Base-by-base conservation (phyloP, 768 basidiomycete species). In the Leccinum variicolor region DNA sequence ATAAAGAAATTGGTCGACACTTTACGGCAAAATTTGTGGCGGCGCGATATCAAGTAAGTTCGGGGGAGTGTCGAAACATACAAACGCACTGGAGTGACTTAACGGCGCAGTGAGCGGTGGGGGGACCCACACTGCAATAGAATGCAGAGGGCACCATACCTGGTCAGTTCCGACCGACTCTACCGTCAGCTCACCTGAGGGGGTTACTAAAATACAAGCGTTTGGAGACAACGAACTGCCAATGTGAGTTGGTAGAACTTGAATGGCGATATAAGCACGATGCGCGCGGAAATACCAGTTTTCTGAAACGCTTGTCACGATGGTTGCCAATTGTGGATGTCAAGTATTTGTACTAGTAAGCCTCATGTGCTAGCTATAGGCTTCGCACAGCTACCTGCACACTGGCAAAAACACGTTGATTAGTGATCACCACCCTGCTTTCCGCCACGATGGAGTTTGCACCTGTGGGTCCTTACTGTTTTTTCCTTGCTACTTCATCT, bases 381-480 rank as follows among this genome's bases (percentile, higher is more conserved):
- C 31, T n/a, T 29, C 25, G 28, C 66, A 63, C 66, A 61, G 69
- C 60, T 15, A 51, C 19, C 8, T 17, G 45, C 6, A 1, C 17
- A 31, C 31, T 33, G 31, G 31, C 13, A 41, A 46, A 23, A 63
- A 54, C 66, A 59, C 69, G 68, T 68, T 70, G 61, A 46, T 48
- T 9, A 49, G 43, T 33, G 29, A 48, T n/a, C 58, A 51, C 14
- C 1, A 47, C 25, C 23, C 2, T 21, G 41, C n/a, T 17, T n/a
- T 26, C 23, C 36, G 6, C 15, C 25, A 26, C 19, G 43, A 73
- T 72, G 72, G 66, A 73, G 15, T 73, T 63, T 64, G 52, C 54
- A 13, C 62, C 61, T 55, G 70, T 73, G 60, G 68, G 70, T 73
- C 66, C 70, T 53, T 34, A 10, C 50, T 11, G 15, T 47, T 52